Evolutionary conservation across 768 basidiomycete species (phyloP).

Genomic region (Rhizopogon vinicolor): DNA sequence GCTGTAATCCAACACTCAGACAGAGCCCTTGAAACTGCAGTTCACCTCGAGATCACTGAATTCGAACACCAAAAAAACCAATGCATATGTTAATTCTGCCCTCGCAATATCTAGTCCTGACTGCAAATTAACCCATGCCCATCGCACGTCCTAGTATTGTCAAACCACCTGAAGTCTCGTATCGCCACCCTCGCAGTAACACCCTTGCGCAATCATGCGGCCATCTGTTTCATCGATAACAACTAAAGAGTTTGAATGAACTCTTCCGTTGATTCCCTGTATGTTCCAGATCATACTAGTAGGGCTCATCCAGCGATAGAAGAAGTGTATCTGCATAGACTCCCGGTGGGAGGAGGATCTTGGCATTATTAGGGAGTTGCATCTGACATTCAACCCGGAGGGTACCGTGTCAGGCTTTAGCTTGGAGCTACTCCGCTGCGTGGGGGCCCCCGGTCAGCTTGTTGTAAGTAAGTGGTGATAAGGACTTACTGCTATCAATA

Average conservation of each 20-base stretch:
- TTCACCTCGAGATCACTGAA: slow-evolving; percentile 92
- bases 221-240: slow-evolving; percentile 92
- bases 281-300: slow-evolving; percentile 91
- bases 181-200: slow-evolving; percentile 86
- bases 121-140: slow-evolving; percentile 59
- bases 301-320: slow-evolving; percentile 92
- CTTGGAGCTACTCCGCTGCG: no score
- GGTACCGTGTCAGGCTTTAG: slow-evolving; percentile 60
- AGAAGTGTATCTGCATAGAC: slow-evolving; percentile 83
- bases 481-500: no score
- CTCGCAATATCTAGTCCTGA: not conserved
- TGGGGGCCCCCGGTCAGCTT: no score
- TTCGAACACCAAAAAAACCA: slow-evolving; percentile 93
- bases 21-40: slow-evolving; percentile 53
- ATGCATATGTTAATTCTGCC: slow-evolving; percentile 57
- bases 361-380: slow-evolving; percentile 97
- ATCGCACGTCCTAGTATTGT: slow-evolving; percentile 56
- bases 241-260: slow-evolving; percentile 99
- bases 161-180: slow-evolving; percentile 93
- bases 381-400: slow-evolving; percentile 81
- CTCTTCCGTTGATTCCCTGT: slow-evolving; percentile 97
- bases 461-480: no score
- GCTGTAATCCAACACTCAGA: slow-evolving; percentile 84
- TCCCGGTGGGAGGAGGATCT: slow-evolving; percentile 95
- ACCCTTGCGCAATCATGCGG: slow-evolving; percentile 94